Percentiles rank a stretch among this genome's conserved stretches.
These are phyloP conservation scores for Ophiosphaerella narmari DNA, from an alignment of 2,329 filamentous ascomycete species.

Conservation along the genomic window DNA sequence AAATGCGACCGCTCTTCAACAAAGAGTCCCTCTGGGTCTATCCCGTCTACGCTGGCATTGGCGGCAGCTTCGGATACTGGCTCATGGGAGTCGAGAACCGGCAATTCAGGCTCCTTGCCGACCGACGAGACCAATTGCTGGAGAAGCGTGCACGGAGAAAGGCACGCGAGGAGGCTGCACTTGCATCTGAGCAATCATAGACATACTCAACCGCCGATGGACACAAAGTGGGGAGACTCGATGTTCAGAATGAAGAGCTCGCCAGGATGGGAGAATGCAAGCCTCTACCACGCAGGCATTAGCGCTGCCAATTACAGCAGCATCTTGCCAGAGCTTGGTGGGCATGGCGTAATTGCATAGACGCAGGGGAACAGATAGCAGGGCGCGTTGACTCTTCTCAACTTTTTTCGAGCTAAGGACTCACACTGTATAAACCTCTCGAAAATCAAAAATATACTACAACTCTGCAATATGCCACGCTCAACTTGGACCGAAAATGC, in stretches of 20 bases:
- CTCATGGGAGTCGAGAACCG: slow-evolving; percentile 84
- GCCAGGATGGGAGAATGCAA: not conserved
- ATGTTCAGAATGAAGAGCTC: not conserved
- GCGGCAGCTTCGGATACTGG: slow-evolving; percentile 96
- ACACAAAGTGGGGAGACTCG: not conserved
- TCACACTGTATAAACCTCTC: slow-evolving; percentile 39
- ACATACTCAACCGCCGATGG: not conserved
- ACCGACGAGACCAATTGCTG: slow-evolving; percentile 78
- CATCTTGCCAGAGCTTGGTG: not conserved
- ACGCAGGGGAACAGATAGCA: slow-evolving; percentile 6
- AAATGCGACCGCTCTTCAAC: slow-evolving; percentile 95
- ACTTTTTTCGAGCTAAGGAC: slow-evolving; percentile 35
- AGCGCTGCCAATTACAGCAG: not conserved
- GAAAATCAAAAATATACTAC: slow-evolving; percentile 16
- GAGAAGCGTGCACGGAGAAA: slow-evolving; percentile 87
- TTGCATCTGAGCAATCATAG: slow-evolving; percentile 27
- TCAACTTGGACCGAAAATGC: slow-evolving; percentile 16
- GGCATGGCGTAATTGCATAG: slow-evolving; percentile 2
- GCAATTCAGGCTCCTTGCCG: slow-evolving; percentile 75
- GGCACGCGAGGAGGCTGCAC: slow-evolving; percentile 59
- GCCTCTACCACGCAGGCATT: slow-evolving; percentile 3
- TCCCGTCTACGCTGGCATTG: slow-evolving; percentile 82
- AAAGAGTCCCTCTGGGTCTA: slow-evolving; percentile 85
- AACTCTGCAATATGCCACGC: slow-evolving; percentile 1
- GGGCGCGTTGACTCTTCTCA: slow-evolving; percentile 24